Evolutionary conservation across 352 stramenopile genomes (phyloP).

Genomic region (Halophytophthora polymorphica): DNA sequence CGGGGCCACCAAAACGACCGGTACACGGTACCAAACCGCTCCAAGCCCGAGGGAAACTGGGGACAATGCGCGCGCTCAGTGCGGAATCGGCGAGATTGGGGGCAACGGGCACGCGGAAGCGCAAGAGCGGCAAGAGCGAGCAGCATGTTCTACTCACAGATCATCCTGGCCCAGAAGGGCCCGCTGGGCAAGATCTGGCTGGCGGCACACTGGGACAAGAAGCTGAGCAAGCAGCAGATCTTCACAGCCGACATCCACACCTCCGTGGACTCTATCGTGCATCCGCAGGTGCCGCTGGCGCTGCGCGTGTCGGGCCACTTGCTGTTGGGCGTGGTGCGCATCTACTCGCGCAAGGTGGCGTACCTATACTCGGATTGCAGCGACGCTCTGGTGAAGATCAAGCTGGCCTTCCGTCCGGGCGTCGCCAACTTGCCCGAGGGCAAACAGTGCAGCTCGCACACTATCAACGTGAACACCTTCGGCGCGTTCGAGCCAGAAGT

Average conservation of each 20-base stretch:
- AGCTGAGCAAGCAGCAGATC: conserved; percentile 98
- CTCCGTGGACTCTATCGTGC: conserved; percentile 96
- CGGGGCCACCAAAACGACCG: too few species aligned
- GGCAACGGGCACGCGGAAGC: too few species aligned
- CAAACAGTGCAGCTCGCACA: conserved; percentile 56
- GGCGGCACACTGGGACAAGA: conserved; percentile 99
- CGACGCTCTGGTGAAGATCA: conserved; percentile 99
- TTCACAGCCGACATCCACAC: conserved; percentile 96
- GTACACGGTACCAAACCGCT: too few species aligned
- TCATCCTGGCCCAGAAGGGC: conserved; percentile 99
- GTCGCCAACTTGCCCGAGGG: conserved; percentile 72
- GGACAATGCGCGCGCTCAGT: too few species aligned
- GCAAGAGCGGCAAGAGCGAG: too few species aligned
- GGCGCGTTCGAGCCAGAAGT: conserved; percentile 84
- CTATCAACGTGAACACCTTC: conserved; percentile 86
- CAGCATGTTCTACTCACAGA: conserved; percentile 99
- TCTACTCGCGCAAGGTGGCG: conserved; percentile 97
- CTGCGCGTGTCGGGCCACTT: conserved; percentile 97
- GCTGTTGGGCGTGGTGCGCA: conserved; percentile 97
- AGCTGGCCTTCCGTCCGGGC: conserved; percentile 92
- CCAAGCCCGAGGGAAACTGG: too few species aligned
- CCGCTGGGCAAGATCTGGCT: conserved; percentile 99
- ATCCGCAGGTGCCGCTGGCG: conserved; percentile 95
- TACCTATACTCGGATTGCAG: conserved; percentile 99
- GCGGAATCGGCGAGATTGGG: too few species aligned